phyloP scores from a whole-genome alignment of 495 filamentous ascomycete species.

The Hyaloscypha variabilis region DNA sequence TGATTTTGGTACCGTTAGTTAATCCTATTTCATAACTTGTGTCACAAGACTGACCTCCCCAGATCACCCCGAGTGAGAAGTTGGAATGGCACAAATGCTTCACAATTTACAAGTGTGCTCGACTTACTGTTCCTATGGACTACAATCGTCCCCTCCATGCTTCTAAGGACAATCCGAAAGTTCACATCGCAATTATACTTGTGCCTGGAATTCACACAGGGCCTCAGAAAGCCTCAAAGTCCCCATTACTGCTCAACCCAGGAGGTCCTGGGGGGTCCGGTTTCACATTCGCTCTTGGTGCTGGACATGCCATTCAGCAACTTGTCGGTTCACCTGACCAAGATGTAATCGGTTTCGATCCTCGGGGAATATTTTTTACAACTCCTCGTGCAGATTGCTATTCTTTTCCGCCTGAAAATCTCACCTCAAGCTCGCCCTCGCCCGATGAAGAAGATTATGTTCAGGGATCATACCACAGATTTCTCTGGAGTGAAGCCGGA shows the following conservation, averaged over 20 bases:
- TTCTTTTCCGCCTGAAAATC: conserved; percentile 26
- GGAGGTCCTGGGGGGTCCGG: conserved; percentile 48
- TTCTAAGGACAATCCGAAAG: conserved; percentile 38
- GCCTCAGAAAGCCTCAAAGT: conserved; percentile 34
- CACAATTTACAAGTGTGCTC: conserved; percentile 39
- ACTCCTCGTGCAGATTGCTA: conserved; percentile 54
- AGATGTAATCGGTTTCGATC: conserved; percentile 57
- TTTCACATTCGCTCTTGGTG: conserved; percentile 27
- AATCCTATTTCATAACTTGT: neutral
- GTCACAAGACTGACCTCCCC: neutral
- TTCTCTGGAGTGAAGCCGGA: conserved; percentile 14
- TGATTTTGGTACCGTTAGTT: neutral
- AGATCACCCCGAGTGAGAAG: conserved; percentile 48
- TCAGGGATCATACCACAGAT: conserved; percentile 20
- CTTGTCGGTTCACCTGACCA: conserved; percentile 37
- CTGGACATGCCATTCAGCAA: conserved; percentile 34
- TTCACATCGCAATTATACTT: conserved; percentile 27
- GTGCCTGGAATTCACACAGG: conserved; percentile 30
- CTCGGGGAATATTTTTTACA: conserved; percentile 55
- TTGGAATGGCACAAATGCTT: conserved; percentile 38
- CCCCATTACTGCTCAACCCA: conserved; percentile 46
- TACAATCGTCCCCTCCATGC: conserved; percentile 42
- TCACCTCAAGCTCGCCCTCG: neutral
- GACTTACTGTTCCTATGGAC: conserved; percentile 49
- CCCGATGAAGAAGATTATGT: conserved; percentile 25